These are phyloP conservation scores for Luffa acutangula DNA, from an alignment of 306 rosid species.

Conservation along the genomic window DNA sequence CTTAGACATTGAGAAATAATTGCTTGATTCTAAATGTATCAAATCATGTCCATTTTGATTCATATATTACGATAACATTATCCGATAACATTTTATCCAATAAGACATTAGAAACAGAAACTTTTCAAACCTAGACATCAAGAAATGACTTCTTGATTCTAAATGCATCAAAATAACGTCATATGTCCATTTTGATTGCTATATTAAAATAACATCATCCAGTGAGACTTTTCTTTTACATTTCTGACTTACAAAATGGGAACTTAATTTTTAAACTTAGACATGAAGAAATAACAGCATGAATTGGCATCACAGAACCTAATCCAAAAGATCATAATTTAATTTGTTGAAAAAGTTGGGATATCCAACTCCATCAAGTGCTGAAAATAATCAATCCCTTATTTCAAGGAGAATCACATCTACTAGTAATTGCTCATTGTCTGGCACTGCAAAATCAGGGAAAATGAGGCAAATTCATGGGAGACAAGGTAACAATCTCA, in stretches of 20 bases:
- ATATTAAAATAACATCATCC: background rate
- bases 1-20: no score
- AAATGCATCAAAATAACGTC: background rate
- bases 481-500: slow-evolving; percentile 11
- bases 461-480: slow-evolving; percentile 2
- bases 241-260: background rate
- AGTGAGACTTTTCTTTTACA: background rate
- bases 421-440: background rate
- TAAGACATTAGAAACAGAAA: background rate
- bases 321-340: background rate
- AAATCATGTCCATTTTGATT: background rate
- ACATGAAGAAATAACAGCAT: background rate
- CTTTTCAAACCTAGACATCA: background rate
- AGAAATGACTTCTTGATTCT: background rate
- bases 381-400: background rate
- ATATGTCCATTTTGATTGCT: background rate
- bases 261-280: background rate
- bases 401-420: slow-evolving; percentile 4
- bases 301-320: background rate
- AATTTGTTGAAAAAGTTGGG: background rate
- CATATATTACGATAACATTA: background rate
- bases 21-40: no score
- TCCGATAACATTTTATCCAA: no score
- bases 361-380: background rate
- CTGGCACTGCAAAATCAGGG: background rate